Evolutionary conservation across 306 rosid species (phyloP).

Genomic region (Cyamopsis tetragonoloba): DNA sequence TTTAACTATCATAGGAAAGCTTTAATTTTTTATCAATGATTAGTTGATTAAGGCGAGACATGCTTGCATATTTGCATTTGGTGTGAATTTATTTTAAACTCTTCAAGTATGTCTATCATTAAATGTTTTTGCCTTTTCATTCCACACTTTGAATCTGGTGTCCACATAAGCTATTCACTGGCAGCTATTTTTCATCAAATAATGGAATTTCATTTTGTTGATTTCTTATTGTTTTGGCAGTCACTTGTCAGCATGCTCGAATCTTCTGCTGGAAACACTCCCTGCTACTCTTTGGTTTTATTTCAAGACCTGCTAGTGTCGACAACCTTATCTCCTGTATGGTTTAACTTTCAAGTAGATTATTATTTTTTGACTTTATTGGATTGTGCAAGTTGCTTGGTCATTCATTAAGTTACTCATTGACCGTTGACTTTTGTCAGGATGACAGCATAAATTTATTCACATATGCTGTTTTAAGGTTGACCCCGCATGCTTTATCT

Average conservation of each 20-base stretch:
- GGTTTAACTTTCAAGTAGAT: slow-evolving; percentile 41
- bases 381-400: slow-evolving; percentile 20
- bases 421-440: slow-evolving; percentile 43
- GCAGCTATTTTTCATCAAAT: neutral
- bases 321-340: slow-evolving; percentile 89
- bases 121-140: neutral
- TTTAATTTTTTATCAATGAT: neutral
- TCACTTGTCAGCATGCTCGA: slow-evolving; percentile 81
- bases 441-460: slow-evolving; percentile 88
- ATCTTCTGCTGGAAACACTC: slow-evolving; percentile 66
- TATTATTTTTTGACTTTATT: neutral
- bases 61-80: neutral
- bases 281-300: slow-evolving; percentile 81
- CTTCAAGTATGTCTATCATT: neutral
- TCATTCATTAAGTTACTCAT: slow-evolving; percentile 20
- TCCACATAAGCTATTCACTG: slow-evolving; percentile 1
- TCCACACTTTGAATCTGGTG: neutral
- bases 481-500: slow-evolving; percentile 78
- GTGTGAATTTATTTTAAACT: neutral
- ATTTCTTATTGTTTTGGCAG: slow-evolving; percentile 53
- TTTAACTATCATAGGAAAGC: neutral
- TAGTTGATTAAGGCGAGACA: neutral
- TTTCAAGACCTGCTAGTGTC: slow-evolving; percentile 96
- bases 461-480: slow-evolving; percentile 87
- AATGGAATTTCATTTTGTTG: slow-evolving; percentile 14